Percentiles rank a stretch among this genome's conserved stretches.
Evolutionary conservation across 2,329 filamentous ascomycete species (phyloP).

Genomic region (Exophiala aquamarina): DNA sequence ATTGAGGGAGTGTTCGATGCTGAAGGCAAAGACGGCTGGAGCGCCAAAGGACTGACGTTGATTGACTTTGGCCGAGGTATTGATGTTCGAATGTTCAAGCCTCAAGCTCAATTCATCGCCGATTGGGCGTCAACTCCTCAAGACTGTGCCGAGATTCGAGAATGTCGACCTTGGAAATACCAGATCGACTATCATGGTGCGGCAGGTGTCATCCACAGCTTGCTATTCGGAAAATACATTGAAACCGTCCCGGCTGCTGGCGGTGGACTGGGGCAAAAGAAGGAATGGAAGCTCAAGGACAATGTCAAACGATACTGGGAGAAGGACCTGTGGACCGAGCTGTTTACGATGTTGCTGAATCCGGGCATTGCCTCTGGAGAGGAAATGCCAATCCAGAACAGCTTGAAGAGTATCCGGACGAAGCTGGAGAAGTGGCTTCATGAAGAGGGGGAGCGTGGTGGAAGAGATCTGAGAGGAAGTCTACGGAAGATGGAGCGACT

Average conservation of each 20-base stretch:
- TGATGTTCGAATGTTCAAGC: conserved; percentile 81
- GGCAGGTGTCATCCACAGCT: conserved; percentile 80
- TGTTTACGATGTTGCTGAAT: conserved; percentile 85
- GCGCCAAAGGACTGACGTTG: conserved; percentile 73
- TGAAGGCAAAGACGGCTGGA: conserved; percentile 77
- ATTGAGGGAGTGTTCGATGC: conserved; percentile 65
- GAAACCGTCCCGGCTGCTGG: conserved; percentile 58
- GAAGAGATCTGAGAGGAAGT: conserved; percentile 23
- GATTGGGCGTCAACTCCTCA: conserved; percentile 89
- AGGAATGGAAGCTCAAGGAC: conserved; percentile 78
- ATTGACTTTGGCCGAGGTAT: conserved; percentile 96
- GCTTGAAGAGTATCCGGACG: conserved; percentile 19
- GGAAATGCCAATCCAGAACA: conserved; percentile 66
- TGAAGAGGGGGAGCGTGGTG: conserved; percentile 27
- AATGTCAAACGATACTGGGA: conserved; percentile 95
- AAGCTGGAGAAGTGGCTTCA: conserved; percentile 28
- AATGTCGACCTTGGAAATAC: conserved; percentile 92
- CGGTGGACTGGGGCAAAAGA: conserved; percentile 40
- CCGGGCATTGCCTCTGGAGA: conserved; percentile 63
- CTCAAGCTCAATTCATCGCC: conserved; percentile 82
- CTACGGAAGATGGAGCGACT: conserved; percentile 27
- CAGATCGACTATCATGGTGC: conserved; percentile 96
- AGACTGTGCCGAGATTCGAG: conserved; percentile 94
- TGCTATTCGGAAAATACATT: conserved; percentile 94
- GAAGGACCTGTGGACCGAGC: conserved; percentile 80